A percentile compares a stretch with the other conserved stretches of the same genome.
These are phyloP conservation scores for Trichocladium uniseriatum DNA, from an alignment of 495 filamentous ascomycete species.

Conservation along the genomic window DNA sequence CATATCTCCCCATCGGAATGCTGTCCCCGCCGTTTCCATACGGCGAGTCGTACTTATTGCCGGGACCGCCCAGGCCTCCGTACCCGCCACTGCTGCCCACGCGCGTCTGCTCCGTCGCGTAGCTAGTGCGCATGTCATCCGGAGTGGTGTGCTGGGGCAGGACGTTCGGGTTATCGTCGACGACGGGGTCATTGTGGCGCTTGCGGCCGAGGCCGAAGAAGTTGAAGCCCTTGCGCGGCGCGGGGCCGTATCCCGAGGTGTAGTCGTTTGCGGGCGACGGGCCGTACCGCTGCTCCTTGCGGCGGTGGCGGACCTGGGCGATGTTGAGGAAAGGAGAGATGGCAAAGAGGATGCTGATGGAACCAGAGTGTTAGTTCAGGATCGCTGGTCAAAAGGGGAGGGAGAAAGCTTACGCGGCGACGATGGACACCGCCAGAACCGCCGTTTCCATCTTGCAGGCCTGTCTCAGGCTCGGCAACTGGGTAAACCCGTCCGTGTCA, in stretches of 20 bases:
- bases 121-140: conserved; percentile 32
- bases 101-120: conserved; percentile 33
- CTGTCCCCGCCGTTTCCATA: conserved; percentile 13
- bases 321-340: conserved; percentile 55
- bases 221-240: conserved; percentile 23
- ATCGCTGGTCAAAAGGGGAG: background rate
- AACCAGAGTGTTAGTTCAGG: background rate
- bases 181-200: background rate
- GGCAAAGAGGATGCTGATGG: conserved; percentile 54
- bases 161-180: conserved; percentile 18
- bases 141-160: conserved; percentile 34
- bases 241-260: conserved; percentile 47
- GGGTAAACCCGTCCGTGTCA: conserved; percentile 28
- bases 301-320: conserved; percentile 55
- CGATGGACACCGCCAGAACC: conserved; percentile 65
- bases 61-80: conserved; percentile 6
- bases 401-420: conserved; percentile 55
- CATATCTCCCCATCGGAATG: background rate
- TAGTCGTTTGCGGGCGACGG: conserved; percentile 53
- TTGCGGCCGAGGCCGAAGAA: conserved; percentile 24
- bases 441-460: conserved; percentile 66
- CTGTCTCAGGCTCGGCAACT: conserved; percentile 41
- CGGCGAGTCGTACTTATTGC: conserved; percentile 25
- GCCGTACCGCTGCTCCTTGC: conserved; percentile 64
- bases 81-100: conserved; percentile 18